phyloP scores from a whole-genome alignment of 75 land plant species.

The Selaginella moellendorffii region DNA sequence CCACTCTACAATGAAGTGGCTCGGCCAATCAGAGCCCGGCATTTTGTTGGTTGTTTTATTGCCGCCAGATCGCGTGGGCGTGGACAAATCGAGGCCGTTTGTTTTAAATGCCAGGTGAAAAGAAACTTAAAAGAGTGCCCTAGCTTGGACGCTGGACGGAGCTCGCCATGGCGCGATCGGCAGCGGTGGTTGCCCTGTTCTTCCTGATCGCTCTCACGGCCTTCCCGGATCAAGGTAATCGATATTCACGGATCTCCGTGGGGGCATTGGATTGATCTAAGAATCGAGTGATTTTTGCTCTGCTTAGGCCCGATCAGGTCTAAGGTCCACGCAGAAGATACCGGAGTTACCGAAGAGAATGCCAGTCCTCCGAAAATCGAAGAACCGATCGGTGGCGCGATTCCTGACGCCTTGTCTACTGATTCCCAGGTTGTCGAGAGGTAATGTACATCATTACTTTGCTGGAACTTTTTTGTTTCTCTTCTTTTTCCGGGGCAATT shows the following conservation, averaged over 20 bases:
- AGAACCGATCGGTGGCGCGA: slow-evolving; percentile 66
- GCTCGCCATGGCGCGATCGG: slow-evolving; percentile 13
- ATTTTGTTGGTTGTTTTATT: neutral
- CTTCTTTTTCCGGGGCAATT: no score
- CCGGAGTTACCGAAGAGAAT: slow-evolving; percentile 24
- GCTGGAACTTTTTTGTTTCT: no score
- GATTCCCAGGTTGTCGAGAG: slow-evolving; percentile 89
- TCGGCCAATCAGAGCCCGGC: slow-evolving; percentile 1
- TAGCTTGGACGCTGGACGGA: neutral
- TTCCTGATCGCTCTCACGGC: slow-evolving; percentile 16
- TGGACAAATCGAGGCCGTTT: neutral
- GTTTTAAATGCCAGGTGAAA: neutral
- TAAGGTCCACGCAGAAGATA: slow-evolving; percentile 54
- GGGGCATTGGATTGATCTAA: neutral
- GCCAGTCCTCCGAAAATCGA: slow-evolving; percentile 62
- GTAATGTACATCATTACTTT: slow-evolving; percentile 20
- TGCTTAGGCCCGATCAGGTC: slow-evolving; percentile 34
- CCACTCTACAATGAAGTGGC: neutral
- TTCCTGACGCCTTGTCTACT: slow-evolving; percentile 72
- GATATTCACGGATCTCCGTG: neutral
- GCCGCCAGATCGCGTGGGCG: neutral
- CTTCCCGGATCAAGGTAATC: slow-evolving; percentile 40
- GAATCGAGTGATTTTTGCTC: neutral
- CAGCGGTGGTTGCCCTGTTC: slow-evolving; percentile 12
- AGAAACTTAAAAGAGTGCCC: neutral